phyloP scores from a whole-genome alignment of 2,329 filamentous ascomycete species.

The Apiospora sp. region DNA sequence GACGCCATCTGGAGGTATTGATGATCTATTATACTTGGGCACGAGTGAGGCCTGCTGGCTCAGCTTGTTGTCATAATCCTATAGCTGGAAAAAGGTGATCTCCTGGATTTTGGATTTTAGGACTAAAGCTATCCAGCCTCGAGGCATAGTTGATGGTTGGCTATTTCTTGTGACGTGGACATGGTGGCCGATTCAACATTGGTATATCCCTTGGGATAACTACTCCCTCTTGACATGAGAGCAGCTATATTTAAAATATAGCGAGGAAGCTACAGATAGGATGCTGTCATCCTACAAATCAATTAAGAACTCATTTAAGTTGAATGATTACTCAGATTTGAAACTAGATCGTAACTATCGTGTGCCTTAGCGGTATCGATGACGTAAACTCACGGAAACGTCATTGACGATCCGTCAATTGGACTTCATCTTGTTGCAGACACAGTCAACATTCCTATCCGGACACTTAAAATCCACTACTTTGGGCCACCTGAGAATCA shows the following conservation, averaged over 20 bases:
- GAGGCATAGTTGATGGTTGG: not conserved
- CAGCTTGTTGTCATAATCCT: not conserved
- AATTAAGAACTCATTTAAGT: not conserved
- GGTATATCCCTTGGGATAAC: not conserved
- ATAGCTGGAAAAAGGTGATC: not conserved
- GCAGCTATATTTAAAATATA: not conserved
- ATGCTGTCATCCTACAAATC: not conserved
- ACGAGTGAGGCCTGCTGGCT: not conserved
- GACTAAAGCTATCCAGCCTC: not conserved
- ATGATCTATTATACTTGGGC: not conserved
- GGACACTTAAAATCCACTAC: not conserved
- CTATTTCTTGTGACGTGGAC: not conserved
- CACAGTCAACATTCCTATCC: not conserved
- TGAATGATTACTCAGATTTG: not conserved
- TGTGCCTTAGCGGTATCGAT: slow-evolving; percentile 7
- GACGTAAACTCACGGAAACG: not conserved
- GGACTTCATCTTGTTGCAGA: not conserved
- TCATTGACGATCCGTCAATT: not conserved
- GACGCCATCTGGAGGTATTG: slow-evolving; percentile 85
- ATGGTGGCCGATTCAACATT: not conserved
- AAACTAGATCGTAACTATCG: slow-evolving; percentile 3
- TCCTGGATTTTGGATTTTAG: not conserved
- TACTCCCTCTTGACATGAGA: not conserved
- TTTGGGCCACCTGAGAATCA: too few species aligned
- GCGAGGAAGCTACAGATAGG: not conserved